Base-by-base conservation (phyloP, 805 yeast genomes). In the Saccharomyces cerevisiae region DNA sequence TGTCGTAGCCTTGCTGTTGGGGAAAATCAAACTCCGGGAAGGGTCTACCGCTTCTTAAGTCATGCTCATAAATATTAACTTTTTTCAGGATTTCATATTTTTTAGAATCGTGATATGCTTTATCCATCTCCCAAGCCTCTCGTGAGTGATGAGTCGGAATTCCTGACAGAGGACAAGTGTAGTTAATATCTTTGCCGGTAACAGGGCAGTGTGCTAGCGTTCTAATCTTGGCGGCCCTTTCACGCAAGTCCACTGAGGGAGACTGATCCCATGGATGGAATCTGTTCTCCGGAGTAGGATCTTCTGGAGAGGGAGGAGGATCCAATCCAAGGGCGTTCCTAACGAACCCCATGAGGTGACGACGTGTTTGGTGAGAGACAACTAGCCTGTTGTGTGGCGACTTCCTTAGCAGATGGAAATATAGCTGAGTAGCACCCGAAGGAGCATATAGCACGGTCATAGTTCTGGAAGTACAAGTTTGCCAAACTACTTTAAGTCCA, bases 11-110 rank as follows among this genome's bases (percentile, higher is more conserved):
- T 70, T 87, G 95, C 14, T 76, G 78, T 3, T 81, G 83, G 6
- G 99, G 98, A 73, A 94, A 90, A 63, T 89, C 94, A 66, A 94
- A 91, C 73, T 94, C 98, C 24, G 96, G 96, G 72, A 94, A 92
- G 51, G 84, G 86, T 67, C 99, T 81, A 3, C 97, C 98, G 46
- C 94, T 84, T 69, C 98, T 81, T 60, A 94, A 76, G 72, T 94
- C 99, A 66, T 92, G 98, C 71, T 94, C 99, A 70, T 84, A 92
- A 51, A 88, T 81, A 71, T 94, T 94, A 46, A 89, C 97, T 72
- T 87, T 86, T 65, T 85, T 86, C 74, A 94, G 79, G 47, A 81
- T 71, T 65, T 89, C 88, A 70, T 87, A 87, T 58, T 76, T 81
- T 62, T 83, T 79, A 27, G 80, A 67, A 26, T 73, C 65, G 64